Conservation (phyloP, 177 flowering plant genomes). For the Vitis hybrid region DNA sequence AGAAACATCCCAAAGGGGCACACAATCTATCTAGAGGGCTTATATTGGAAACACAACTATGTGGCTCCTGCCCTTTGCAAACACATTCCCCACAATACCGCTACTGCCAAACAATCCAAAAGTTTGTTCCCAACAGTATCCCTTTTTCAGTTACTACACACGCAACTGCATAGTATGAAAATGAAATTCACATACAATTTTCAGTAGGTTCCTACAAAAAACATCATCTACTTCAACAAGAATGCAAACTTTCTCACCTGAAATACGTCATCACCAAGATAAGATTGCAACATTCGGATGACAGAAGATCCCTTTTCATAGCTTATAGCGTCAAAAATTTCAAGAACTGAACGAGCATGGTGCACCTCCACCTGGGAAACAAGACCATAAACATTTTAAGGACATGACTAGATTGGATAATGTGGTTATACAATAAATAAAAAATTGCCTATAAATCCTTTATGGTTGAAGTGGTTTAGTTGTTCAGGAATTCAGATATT, state of each 20-base stretch:
- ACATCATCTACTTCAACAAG: neutral
- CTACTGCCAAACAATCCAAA: too few relatives aligned
- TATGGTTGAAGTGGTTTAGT: neutral
- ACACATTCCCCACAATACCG: too few relatives aligned
- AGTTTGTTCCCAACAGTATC: too few relatives aligned
- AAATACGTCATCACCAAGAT: conserved; percentile 29
- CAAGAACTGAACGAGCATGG: conserved; percentile 23
- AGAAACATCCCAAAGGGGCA: too few relatives aligned
- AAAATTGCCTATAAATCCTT: neutral
- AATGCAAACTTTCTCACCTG: conserved; percentile 18
- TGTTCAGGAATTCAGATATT: neutral
- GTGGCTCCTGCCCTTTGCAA: too few relatives aligned
- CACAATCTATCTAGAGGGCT: too few relatives aligned
- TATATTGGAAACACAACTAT: too few relatives aligned
- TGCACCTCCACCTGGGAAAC: conserved; percentile 22
- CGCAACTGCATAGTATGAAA: neutral
- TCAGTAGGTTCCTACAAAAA: too few relatives aligned
- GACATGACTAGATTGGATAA: neutral
- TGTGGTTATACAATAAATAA: neutral
- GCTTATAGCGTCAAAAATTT: conserved; percentile 26
- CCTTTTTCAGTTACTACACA: too few relatives aligned
- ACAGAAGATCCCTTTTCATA: conserved; percentile 41
- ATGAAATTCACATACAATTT: neutral
- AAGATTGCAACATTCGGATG: conserved; percentile 37
- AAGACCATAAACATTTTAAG: neutral